These are phyloP conservation scores for Yamadazyma insecticola DNA, from an alignment of 805 yeast species.

Conservation along the genomic window DNA sequence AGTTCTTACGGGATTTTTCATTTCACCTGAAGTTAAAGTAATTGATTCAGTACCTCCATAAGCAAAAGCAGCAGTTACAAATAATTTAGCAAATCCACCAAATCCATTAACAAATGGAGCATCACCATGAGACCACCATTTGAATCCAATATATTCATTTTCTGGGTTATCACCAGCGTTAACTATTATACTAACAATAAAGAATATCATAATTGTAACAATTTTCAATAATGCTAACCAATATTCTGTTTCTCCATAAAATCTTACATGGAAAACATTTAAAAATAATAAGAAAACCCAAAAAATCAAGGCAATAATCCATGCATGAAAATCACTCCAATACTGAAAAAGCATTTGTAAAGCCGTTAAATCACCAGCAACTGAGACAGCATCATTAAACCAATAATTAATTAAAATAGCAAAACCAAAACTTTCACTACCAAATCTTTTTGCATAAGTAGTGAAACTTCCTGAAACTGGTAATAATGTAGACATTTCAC, in stretches of 20 bases:
- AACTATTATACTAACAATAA: conserved; percentile 50
- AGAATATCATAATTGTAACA: conserved; percentile 52
- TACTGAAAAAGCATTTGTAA: conserved; percentile 41
- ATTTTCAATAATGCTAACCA: conserved; percentile 37
- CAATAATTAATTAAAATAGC: conserved; percentile 48
- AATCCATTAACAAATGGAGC: conserved; percentile 52
- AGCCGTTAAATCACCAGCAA: conserved; percentile 47
- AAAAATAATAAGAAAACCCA: conserved; percentile 46
- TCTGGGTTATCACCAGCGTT: conserved; percentile 53
- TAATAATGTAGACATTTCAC: conserved; percentile 52
- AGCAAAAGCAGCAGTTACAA: conserved; percentile 50
- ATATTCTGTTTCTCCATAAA: conserved; percentile 41
- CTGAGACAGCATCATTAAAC: conserved; percentile 47
- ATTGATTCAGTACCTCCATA: conserved; percentile 46
- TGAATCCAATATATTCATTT: conserved; percentile 39
- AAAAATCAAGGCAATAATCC: conserved; percentile 49
- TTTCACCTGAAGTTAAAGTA: conserved; percentile 32
- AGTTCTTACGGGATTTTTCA: conserved; percentile 23
- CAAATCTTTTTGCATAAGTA: conserved; percentile 45
- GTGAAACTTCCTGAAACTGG: conserved; percentile 57
- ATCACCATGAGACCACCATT: conserved; percentile 43
- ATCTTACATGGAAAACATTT: conserved; percentile 34
- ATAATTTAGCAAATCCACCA: conserved; percentile 46
- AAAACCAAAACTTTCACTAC: conserved; percentile 49
- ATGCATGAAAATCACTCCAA: conserved; percentile 48